phyloP scores from a whole-genome alignment of 768 basidiomycete species.

The Boletus tomentosulus region DNA sequence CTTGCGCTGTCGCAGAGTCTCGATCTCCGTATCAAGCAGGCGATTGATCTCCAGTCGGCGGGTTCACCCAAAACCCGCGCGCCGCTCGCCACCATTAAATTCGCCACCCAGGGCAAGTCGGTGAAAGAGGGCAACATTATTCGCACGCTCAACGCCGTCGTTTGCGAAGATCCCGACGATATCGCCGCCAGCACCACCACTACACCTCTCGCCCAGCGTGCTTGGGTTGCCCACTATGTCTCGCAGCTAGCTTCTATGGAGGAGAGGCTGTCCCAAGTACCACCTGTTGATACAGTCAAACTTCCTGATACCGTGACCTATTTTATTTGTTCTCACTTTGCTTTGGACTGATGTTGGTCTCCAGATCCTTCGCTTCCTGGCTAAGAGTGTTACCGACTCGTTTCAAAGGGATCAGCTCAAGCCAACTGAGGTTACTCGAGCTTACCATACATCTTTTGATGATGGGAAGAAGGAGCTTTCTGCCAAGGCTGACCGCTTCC shows the following conservation, averaged over 20 bases:
- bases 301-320: conserved; percentile 18
- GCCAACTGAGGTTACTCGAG: conserved; percentile 20
- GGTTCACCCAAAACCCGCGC: conserved; percentile 12
- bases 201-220: conserved; percentile 26
- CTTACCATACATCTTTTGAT: conserved; percentile 16
- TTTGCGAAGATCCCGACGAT: conserved; percentile 3
- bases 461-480: conserved; percentile 11
- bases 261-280: conserved; percentile 17
- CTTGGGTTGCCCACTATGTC: conserved; percentile 31
- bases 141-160: conserved; percentile 5
- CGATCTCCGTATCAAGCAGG: conserved; percentile 32
- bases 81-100: conserved; percentile 16
- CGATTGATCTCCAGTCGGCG: conserved; percentile 28
- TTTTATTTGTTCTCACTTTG: neutral
- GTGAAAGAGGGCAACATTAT: conserved; percentile 15
- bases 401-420: conserved; percentile 27
- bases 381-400: conserved; percentile 22
- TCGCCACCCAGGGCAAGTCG: conserved; percentile 7
- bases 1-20: conserved; percentile 29
- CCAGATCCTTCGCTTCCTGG: conserved; percentile 26
- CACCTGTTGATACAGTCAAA: conserved; percentile 25
- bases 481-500: conserved; percentile 26
- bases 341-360: neutral
- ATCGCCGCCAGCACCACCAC: neutral
- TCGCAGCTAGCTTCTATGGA: conserved; percentile 22